phyloP scores from a whole-genome alignment of 2,329 filamentous ascomycete genomes.

The Fusarium acutatum region DNA sequence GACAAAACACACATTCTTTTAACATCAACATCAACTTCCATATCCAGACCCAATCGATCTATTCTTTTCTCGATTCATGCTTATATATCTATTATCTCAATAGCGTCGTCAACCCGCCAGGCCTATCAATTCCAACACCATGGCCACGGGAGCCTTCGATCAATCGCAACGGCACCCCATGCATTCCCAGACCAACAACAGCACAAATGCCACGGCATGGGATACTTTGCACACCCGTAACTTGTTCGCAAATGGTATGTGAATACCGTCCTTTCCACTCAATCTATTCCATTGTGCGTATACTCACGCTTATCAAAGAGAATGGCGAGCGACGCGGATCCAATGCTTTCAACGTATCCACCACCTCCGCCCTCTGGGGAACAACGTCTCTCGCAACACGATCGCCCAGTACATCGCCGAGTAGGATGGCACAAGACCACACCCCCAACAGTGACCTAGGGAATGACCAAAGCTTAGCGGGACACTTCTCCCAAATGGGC shows the following conservation, averaged over 20 bases:
- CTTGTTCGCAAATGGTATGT: slow-evolving; percentile 59
- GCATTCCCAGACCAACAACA: slow-evolving; percentile 44
- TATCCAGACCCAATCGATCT: slow-evolving; percentile 31
- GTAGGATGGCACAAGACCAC: slow-evolving; percentile 60
- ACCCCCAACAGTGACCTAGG: slow-evolving; percentile 55
- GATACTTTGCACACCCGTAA: slow-evolving; percentile 34
- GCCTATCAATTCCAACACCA: slow-evolving; percentile 50
- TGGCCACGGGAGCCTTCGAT: slow-evolving; percentile 46
- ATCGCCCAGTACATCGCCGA: slow-evolving; percentile 67
- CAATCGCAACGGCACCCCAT: slow-evolving; percentile 40
- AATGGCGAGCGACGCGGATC: slow-evolving; percentile 64
- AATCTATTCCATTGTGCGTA: not conserved
- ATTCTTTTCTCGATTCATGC: slow-evolving; percentile 13
- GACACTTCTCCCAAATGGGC: slow-evolving; percentile 40
- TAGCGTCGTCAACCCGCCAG: slow-evolving; percentile 47
- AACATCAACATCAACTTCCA: not conserved
- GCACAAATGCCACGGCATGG: not conserved
- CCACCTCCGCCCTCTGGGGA: slow-evolving; percentile 70
- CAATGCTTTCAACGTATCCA: slow-evolving; percentile 71
- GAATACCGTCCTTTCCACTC: not conserved
- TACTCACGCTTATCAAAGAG: slow-evolving; percentile 38
- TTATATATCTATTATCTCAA: slow-evolving; percentile 26
- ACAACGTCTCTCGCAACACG: slow-evolving; percentile 54
- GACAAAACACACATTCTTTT: slow-evolving; percentile 32
- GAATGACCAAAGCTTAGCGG: slow-evolving; percentile 54